phyloP scores from a whole-genome alignment of 1,139 yeast species.

The Debaryomyces udenii region DNA sequence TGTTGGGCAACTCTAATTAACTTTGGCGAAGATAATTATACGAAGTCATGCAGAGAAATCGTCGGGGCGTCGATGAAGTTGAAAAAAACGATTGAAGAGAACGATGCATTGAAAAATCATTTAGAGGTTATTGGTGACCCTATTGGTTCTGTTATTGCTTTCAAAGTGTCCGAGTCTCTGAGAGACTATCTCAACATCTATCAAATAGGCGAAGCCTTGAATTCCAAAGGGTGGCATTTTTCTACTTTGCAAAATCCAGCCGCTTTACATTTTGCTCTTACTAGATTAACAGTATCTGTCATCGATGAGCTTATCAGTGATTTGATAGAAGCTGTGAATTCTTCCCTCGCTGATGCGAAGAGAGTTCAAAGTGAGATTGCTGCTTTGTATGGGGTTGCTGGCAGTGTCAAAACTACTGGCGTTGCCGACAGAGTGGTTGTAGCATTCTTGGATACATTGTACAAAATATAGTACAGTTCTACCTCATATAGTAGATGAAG shows the following conservation, averaged over 20 bases:
- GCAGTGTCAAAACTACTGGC: slow-evolving; percentile 79
- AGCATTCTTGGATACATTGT: slow-evolving; percentile 79
- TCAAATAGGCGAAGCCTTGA: slow-evolving; percentile 70
- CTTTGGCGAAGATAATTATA: slow-evolving; percentile 82
- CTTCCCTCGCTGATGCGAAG: slow-evolving; percentile 31
- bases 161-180: slow-evolving; percentile 48
- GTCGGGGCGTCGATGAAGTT: slow-evolving; percentile 64
- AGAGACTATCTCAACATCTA: slow-evolving; percentile 59
- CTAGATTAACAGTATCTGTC: slow-evolving; percentile 66
- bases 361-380: slow-evolving; percentile 61
- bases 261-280: slow-evolving; percentile 88
- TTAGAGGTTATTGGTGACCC: slow-evolving; percentile 82
- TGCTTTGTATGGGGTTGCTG: slow-evolving; percentile 93
- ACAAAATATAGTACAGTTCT: slow-evolving; percentile 40
- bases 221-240: slow-evolving; percentile 84
- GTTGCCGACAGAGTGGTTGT: slow-evolving; percentile 81
- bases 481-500: too few relatives aligned
- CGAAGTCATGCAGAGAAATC: slow-evolving; percentile 64
- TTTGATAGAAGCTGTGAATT: slow-evolving; percentile 49
- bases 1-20: slow-evolving; percentile 93
- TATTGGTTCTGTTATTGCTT: slow-evolving; percentile 75
- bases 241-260: slow-evolving; percentile 86
- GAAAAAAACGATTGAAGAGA: slow-evolving; percentile 46
- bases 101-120: slow-evolving; percentile 46
- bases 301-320: slow-evolving; percentile 64